Evolutionary conservation across 2,329 filamentous ascomycete species (phyloP), one percentile per base, ranked within the genome.

Genomic region (Cercospora nicotianae): DNA sequence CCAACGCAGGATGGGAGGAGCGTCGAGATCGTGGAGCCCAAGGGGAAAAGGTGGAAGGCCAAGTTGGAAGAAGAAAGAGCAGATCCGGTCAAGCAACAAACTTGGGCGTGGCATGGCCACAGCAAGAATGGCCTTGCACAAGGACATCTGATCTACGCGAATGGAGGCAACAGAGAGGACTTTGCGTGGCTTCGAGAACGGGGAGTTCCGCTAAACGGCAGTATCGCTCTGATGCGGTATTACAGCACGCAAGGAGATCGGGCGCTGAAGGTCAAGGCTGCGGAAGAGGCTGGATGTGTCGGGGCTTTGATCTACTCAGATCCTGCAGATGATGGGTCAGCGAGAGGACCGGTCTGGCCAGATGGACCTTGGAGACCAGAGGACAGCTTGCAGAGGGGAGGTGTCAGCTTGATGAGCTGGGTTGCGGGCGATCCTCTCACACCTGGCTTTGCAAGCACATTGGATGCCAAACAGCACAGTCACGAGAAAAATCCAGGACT

Each of bases 231-330:
- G 36, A 91, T 98, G 20, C 87, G 92, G 66, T 91, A 95, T 77
- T 89, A 91, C 73, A 93, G 92, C 36, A 87, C 88, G 0, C 88
- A 94, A 75, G 83, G 82, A 2, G 91, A 96, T 76, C 83, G 87
- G 5, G 91, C 88, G 1, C 81, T 96, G 73, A 97, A 98, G 79
- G 87, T 99, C 75, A 96, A 94, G 80, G 91, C 92, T 9, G 95
- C 95, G 0, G 92, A 97, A 79, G 79, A 92, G 73, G 92, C 91
- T 13, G 95, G 95, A 1, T 95, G 93, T 71, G 88, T 86, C 1
- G 95, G 94, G 13, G 96, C 93, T 75, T 87, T 99, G 65, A 91
- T 97, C 67, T 99, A 97, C 82, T 96, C 90, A 62, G 95, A 98
- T 77, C 94, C 94, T 0, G 85, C 86, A 1, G 91, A 97, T 61